Evolutionary conservation across 495 filamentous ascomycete species (phyloP), one percentile per base, ranked within the genome.

Genomic region (Talaromyces stipitatus): DNA sequence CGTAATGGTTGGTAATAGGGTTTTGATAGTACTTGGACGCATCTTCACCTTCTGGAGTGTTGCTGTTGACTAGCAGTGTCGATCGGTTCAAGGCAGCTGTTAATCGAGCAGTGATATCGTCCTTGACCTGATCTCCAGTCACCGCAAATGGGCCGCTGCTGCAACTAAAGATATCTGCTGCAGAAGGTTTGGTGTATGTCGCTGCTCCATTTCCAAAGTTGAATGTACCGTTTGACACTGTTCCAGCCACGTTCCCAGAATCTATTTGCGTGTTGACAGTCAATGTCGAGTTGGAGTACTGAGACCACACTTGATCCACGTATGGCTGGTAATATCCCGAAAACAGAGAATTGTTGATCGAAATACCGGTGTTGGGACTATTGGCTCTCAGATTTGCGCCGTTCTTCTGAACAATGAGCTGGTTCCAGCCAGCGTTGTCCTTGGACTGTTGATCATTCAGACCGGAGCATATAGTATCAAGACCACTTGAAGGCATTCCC

Each of bases 141-240:
- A 77, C 74, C 0, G 71, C 77, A 64, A 91, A 91, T 0, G 85
- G 81, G 0, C 88, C 88, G n/a, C 78, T 82, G 61, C 77, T 84
- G 74, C 86, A 89, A 59, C 73, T 79, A 71, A 89, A 89, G 61
- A 91, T 84, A 61, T 90, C 88, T 12, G 63, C 68, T 0, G 82
- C 77, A 23, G 73, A 69, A 2, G 88, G 88, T 60, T 81, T 71
- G 5, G 63, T 58, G 65, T 89, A 90, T 0, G 72, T 58, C 47
- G 76, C 75, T 14, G 68, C 75, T 32, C 64, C 67, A 10, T 61
- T 54, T 1, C 68, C 64, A 60, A 90, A 84, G 11, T 63, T 72
- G 12, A 90, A 73, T 7, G 69, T 48, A 27, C 63, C 67, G 56
- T 78, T 75, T 1, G 54, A 29, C n/a, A 88, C 80, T 2, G 66